These are phyloP conservation scores for Alternaria alternata DNA, from an alignment of 2,329 filamentous ascomycete species.

Conservation along the genomic window DNA sequence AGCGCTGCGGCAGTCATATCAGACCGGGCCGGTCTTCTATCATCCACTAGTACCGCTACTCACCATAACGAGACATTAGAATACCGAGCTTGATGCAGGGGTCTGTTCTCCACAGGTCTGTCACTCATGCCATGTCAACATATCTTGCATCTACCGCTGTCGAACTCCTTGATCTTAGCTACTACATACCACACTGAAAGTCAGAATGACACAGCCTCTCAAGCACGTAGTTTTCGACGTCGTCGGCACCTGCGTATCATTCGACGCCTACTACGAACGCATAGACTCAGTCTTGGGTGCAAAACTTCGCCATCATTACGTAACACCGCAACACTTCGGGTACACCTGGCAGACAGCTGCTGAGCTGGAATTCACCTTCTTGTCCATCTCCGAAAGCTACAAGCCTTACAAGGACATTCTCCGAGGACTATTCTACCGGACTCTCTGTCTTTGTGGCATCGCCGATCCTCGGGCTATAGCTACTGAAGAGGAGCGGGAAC, in stretches of 20 bases:
- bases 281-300: conserved; percentile 16
- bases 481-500: conserved; percentile 16
- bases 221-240: conserved; percentile 24
- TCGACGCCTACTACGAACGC: conserved; percentile 20
- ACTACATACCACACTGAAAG: neutral
- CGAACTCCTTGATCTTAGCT: neutral
- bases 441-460: conserved; percentile 15
- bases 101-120: neutral
- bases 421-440: conserved; percentile 20
- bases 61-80: neutral
- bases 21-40: conserved; percentile 2
- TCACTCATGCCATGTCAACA: neutral
- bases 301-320: conserved; percentile 13
- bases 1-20: conserved; percentile 2
- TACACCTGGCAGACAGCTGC: conserved; percentile 24
- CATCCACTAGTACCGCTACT: neutral
- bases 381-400: conserved; percentile 18
- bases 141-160: neutral
- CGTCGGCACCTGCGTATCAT: conserved; percentile 22
- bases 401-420: conserved; percentile 19
- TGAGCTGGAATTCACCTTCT: conserved; percentile 26
- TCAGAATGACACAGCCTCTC: conserved; percentile 6
- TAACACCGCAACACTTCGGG: conserved; percentile 19
- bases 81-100: neutral
- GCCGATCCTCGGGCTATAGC: conserved; percentile 8